A percentile compares a stretch with the other conserved stretches of the same genome.
Conservation (phyloP, 495 filamentous ascomycete species). For the Xylaria flabelliformis region DNA sequence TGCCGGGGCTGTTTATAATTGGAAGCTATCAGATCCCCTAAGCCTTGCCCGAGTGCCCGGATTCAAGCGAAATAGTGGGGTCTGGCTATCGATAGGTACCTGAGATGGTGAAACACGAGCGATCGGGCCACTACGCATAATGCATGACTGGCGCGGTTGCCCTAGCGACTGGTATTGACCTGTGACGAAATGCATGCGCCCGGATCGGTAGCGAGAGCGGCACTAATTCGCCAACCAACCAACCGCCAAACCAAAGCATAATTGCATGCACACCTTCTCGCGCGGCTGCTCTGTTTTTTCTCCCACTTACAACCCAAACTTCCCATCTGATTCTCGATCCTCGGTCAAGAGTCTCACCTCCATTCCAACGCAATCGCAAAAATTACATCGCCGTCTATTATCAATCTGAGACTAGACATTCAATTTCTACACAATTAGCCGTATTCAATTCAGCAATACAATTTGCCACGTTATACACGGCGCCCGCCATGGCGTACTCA, state of each 20-base stretch:
- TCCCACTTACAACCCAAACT: constrained; percentile 19
- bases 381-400: constrained; percentile 1
- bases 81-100: background rate
- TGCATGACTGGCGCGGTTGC: constrained; percentile 29
- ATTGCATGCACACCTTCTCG: constrained; percentile 9
- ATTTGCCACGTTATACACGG: constrained; percentile 20
- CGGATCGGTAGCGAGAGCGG: constrained; percentile 13
- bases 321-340: constrained; percentile 29
- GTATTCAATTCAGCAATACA: constrained; percentile 22
- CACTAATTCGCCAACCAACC: constrained; percentile 34
- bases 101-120: background rate
- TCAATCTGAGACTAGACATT: constrained; percentile 19
- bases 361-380: constrained; percentile 30
- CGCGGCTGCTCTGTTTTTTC: constrained; percentile 21
- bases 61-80: constrained; percentile 1
- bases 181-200: constrained; percentile 43
- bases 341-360: constrained; percentile 37
- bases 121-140: constrained; percentile 10
- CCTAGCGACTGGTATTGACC: constrained; percentile 41
- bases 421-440: background rate
- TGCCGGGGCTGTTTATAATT: constrained; percentile 8
- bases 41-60: constrained; percentile 17
- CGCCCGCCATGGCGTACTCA: constrained; percentile 48
- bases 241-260: constrained; percentile 25
- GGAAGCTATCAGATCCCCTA: constrained; percentile 3